Base-by-base conservation (phyloP, 129 eudicot genomes). In the Tagetes patula region DNA sequence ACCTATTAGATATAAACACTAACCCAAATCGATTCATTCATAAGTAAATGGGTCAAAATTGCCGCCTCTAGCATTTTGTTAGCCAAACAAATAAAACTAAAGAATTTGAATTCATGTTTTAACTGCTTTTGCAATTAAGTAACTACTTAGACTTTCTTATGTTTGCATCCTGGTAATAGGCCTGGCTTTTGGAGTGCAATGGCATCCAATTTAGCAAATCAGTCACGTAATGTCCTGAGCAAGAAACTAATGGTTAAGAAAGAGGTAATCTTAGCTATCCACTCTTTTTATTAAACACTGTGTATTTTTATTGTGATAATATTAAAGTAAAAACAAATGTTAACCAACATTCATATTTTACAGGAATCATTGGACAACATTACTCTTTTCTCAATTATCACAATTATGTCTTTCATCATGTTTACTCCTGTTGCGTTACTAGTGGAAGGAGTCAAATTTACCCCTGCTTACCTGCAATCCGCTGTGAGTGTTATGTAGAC, bases 181-280 rank as follows among this genome's bases (percentile, higher is more conserved):
- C 90, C 92, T 62, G 97, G 97, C 32, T 95, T 95, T 79, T 90
- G 93, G 96, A 95, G 99, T 84, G 99, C 99, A 47, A 90, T 95
- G 99, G 96, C 99, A 81, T 95, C 99, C 34, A 95, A 90, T 82
- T 68, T 95, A 83, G 86, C 97, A 13, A 88, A 88, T 79, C 99
- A 95, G 77, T 95, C 97, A 3, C 96, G 97, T 49, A 94, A 94
- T 83, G 98, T 90, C 53, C 85, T 94, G 32, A 94, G 98, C 88
- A 94, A 94, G 72, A 94, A 90, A 81, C 76, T 94, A 37, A 95
- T 95, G 99, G 97, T 90, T 74, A 87, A 87, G 83, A 95, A 95
- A 72, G 82, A 79, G 82, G 82, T 79, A 72, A 64, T 70, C n/a
- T 78, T 52, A 33, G 34, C 62, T 71, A 53, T 33, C 14, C 60